Evolutionary conservation across 1,139 yeast species (phyloP).

Genomic region (Suhomyces ambrosiae): DNA sequence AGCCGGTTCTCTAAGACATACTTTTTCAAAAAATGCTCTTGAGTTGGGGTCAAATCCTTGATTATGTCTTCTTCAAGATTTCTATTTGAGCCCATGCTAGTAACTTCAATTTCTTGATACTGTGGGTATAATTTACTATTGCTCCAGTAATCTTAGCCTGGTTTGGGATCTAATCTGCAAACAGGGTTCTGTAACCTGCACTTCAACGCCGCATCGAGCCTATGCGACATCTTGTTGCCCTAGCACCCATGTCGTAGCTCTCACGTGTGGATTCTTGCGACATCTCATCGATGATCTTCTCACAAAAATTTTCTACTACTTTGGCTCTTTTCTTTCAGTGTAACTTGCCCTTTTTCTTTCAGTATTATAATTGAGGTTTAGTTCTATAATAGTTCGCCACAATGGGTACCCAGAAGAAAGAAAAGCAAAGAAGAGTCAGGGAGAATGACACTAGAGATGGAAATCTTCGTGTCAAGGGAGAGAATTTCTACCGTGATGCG

Average conservation of each 20-base stretch:
- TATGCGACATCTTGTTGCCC: background rate
- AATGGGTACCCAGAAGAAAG: conserved; percentile 95
- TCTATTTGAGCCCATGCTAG: too few species aligned
- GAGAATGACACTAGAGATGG: conserved; percentile 86
- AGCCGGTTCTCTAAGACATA: conserved; percentile 68
- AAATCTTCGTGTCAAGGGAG: conserved; percentile 92
- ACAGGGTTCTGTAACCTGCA: background rate
- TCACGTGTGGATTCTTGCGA: background rate
- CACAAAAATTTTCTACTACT: conserved; percentile 10
- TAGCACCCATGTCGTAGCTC: background rate
- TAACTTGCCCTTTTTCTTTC: background rate
- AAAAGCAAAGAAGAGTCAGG: conserved; percentile 80
- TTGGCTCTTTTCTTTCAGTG: background rate
- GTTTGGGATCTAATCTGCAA: conserved; percentile 9
- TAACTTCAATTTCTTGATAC: too few species aligned
- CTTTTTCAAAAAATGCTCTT: conserved; percentile 85
- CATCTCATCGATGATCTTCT: conserved; percentile 10
- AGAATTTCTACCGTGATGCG: conserved; percentile 93
- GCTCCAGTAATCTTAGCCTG: background rate
- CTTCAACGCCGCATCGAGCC: too few species aligned
- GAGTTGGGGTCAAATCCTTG: conserved; percentile 47
- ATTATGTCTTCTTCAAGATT: conserved; percentile 1
- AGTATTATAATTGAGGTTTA: background rate
- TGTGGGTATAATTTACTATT: too few species aligned
- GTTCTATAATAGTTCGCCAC: background rate